Percentiles rank a stretch among this genome's conserved stretches.
Evolutionary conservation across 2,329 filamentous ascomycete genomes (phyloP).

Genomic region (Trichoderma cornu-damae): DNA sequence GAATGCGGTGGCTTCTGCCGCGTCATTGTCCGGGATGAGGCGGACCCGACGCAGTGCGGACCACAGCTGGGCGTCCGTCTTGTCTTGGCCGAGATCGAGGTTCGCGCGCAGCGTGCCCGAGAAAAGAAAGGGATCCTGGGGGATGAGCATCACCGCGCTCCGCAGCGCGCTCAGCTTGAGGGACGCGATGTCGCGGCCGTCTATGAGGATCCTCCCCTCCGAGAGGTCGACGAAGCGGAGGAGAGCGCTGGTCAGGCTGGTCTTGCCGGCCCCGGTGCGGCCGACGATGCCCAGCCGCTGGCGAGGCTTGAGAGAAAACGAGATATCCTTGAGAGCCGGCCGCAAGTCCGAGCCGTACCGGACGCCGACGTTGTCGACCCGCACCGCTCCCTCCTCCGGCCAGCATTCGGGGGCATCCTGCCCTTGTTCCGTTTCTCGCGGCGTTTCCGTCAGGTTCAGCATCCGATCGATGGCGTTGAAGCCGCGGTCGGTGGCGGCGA

Average conservation of each 20-base stretch:
- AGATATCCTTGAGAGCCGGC: not conserved
- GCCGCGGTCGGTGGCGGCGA: not conserved
- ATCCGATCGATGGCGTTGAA: not conserved
- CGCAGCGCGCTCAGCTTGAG: not conserved
- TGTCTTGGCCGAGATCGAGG: not conserved
- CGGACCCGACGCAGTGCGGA: not conserved
- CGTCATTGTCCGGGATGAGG: not conserved
- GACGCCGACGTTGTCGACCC: not conserved
- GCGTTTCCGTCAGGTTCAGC: not conserved
- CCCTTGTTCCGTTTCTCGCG: slow-evolving; percentile 8
- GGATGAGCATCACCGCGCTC: not conserved
- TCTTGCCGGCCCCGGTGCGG: slow-evolving; percentile 18
- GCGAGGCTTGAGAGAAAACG: not conserved
- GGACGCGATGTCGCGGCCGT: not conserved
- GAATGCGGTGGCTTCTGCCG: not conserved
- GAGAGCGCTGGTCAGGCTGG: slow-evolving; percentile 12
- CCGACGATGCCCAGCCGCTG: slow-evolving; percentile 16
- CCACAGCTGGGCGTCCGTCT: not conserved
- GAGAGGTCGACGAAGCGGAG: not conserved
- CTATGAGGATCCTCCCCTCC: slow-evolving; percentile 6
- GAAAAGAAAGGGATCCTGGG: slow-evolving; percentile 18
- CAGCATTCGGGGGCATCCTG: not conserved
- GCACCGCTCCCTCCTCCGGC: not conserved
- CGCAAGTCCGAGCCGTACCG: not conserved
- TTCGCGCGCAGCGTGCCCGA: slow-evolving; percentile 11